Percentiles rank a stretch among this genome's conserved stretches.
phyloP scores from a whole-genome alignment of 768 basidiomycete species.

The Lactarius vividus region DNA sequence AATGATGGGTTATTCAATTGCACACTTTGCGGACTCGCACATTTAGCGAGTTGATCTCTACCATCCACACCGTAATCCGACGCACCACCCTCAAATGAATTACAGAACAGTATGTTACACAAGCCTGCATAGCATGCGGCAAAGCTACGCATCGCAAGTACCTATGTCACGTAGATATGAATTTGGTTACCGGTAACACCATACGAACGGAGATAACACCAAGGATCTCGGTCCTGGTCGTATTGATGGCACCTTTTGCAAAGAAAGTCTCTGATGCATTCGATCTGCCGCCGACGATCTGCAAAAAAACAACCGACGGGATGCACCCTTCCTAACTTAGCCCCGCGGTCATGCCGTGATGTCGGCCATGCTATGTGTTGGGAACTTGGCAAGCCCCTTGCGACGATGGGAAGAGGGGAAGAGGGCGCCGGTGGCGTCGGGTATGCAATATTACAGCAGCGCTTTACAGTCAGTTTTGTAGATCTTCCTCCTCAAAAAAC shows the following conservation, averaged over 20 bases:
- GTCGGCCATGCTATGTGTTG: neutral
- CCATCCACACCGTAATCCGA: neutral
- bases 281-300: neutral
- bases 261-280: too few relatives aligned
- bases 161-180: neutral
- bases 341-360: neutral
- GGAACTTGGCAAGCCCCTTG: neutral
- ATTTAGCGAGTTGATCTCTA: neutral
- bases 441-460: neutral
- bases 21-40: neutral
- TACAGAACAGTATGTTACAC: neutral
- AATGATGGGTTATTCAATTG: neutral
- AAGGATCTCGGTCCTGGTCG: neutral
- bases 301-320: neutral
- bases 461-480: too few relatives aligned
- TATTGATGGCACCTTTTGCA: neutral
- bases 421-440: neutral
- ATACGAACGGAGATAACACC: neutral
- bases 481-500: neutral
- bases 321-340: neutral
- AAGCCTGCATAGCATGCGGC: neutral
- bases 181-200: neutral
- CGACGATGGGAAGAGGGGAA: neutral
- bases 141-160: neutral
- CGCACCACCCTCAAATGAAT: neutral